Base-by-base conservation (phyloP, 2,329 filamentous ascomycete species). In the Fusarium sp. region DNA sequence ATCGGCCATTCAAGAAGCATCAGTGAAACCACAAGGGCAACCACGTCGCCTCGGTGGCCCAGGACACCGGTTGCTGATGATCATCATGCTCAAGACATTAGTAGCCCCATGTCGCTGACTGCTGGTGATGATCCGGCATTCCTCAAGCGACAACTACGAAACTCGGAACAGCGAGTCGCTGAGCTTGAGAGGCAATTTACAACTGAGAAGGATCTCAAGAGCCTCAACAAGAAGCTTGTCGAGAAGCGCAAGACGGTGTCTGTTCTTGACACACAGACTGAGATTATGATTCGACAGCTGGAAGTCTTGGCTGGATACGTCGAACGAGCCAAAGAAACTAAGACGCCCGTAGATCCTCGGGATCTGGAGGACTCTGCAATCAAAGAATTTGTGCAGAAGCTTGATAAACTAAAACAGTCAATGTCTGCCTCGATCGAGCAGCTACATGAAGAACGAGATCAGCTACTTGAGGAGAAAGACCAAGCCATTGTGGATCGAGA, bases 171-270 rank as follows among this genome's bases (percentile, higher is more conserved):
- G 73, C 86, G 89, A 58, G 92, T 97, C 49, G 88, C 91, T 2
- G 93, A 97, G 76, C 85, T 99, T 48, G 91, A 94, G 75, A 84
- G 88, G n/a, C 89, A 92, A 65, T 91, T 92, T 70, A 83, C 78
- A 44, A 84, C 83, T 3, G 86, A 88, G 64, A 87, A 87, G 67
- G 85, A 87, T 55, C 75, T 88, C 24, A 90, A 90, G 77, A 90
- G 88, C 69, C 87, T 96, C 28, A 96, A 96, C 76, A 93, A 90
- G 69, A 94, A 93, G 73, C 81, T 98, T 24, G 84, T 91, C 32
- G 93, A 98, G 77, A 98, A 98, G 80, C 86, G 95, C 56, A 97
- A 96, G 71, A 98, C 95, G 0, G 95, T 99, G 75, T 94, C 94
- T 7, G 91, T 96, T 15, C 82, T 98, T 47, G 94, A 98, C 74